Evolutionary conservation across 371 early-diverging fungal genomes (phyloP), one percentile per base, ranked within the genome.

Genomic region (Globomyces sp.): DNA sequence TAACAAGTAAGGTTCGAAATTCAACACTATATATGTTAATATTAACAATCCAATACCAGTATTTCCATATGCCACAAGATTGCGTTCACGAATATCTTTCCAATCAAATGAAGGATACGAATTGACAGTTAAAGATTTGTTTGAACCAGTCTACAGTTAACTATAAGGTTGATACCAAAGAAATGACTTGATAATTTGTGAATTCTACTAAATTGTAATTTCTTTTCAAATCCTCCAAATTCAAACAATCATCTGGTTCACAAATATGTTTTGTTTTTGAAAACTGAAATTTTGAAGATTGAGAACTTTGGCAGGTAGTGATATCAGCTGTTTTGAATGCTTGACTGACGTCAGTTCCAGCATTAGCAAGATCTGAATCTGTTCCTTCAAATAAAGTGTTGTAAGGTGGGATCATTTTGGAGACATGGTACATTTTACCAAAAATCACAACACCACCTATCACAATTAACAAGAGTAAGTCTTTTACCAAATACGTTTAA

Each of bases 341-440:
- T 42, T 68, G 63, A 9, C 63, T 45, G 48, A 52, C 62, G 42
- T 68, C 68, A 13, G 39, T 37, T 13, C 68, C 68, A 51, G 24
- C 24, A 24, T 24, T 24, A 24, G 11, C 57, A 8, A 6, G 6
- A 11, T 47, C 11, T 6, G 8, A 6, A 11, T 47, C 47, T 6
- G 6, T 47, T 11, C 11, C 8, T 45, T 40, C 58, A 47, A 39
- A 57, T 55, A 24, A 74, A 73, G 11, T 46, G 72, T 61, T 79
- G 47, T 8, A 47, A 11, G 47, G 47, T 47, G 47, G 47, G 11
- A 10, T 45, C 11, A 65, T 60, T 36, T 69, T 65, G 49, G 57
- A 55, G 58, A 73, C 78, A 45, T 74, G 68, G 62, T 71, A 80
- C 3, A 73, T 60, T 11, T 51, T 57, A 11, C 81, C 81, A 40